Evolutionary conservation across 805 yeast genomes (phyloP).

Genomic region (Candida glaebosa): DNA sequence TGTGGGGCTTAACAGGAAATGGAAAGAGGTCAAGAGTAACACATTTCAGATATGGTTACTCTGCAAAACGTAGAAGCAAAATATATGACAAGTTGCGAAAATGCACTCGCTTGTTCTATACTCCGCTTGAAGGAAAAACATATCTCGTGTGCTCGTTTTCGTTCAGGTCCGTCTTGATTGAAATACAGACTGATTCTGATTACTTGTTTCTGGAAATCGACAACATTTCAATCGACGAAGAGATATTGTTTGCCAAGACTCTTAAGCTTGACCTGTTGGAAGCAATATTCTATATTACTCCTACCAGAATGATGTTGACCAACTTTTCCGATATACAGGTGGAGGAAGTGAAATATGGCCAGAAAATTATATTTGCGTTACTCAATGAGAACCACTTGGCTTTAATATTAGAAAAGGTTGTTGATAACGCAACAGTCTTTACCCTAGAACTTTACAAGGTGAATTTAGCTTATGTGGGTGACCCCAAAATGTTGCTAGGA

Average conservation of each 20-base stretch:
- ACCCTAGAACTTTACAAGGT: not conserved
- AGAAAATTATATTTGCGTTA: slow-evolving; percentile 13
- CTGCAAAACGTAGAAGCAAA: slow-evolving; percentile 21
- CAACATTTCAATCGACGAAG: slow-evolving; percentile 10
- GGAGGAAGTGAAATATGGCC: slow-evolving; percentile 5
- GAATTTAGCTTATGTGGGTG: not conserved
- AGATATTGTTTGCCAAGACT: slow-evolving; percentile 15
- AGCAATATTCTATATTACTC: slow-evolving; percentile 25
- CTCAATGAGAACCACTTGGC: slow-evolving; percentile 9
- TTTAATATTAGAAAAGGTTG: slow-evolving; percentile 12
- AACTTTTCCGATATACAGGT: slow-evolving; percentile 14
- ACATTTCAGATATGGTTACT: slow-evolving; percentile 31
- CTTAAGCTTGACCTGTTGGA: slow-evolving; percentile 11
- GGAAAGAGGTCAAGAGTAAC: slow-evolving; percentile 31
- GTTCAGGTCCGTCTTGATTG: slow-evolving; percentile 35
- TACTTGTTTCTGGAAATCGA: slow-evolving; percentile 24
- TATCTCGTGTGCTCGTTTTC: slow-evolving; percentile 36
- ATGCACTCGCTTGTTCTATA: slow-evolving; percentile 16
- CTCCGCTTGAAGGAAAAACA: slow-evolving; percentile 14
- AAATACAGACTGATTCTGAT: slow-evolving; percentile 18
- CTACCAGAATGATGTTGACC: slow-evolving; percentile 17
- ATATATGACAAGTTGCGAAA: slow-evolving; percentile 30
- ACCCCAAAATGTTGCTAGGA: not conserved
- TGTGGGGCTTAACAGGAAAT: slow-evolving; percentile 41
- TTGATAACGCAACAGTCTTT: slow-evolving; percentile 1